Conservation (phyloP, 208 protist genomes). For the Acanthamoeba healyi region DNA sequence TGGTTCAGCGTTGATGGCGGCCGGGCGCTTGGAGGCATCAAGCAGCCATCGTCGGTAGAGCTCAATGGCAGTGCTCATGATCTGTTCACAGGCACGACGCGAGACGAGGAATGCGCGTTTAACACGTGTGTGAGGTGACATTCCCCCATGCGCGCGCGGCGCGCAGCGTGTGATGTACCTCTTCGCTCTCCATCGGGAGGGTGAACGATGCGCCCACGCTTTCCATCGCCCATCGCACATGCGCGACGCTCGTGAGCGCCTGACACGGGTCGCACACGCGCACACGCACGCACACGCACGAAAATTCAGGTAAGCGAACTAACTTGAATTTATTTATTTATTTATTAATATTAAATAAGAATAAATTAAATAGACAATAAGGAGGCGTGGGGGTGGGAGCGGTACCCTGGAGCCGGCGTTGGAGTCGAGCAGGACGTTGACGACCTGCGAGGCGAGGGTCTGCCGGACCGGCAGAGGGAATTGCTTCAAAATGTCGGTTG, state of each 20-base stretch:
- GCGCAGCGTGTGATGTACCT: neutral
- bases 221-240: slow-evolving; percentile 79
- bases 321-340: neutral
- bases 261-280: no score
- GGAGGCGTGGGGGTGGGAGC: neutral
- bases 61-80: slow-evolving; percentile 28
- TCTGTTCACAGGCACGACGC: neutral
- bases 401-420: slow-evolving; percentile 15
- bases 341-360: neutral
- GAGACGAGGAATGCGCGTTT: neutral
- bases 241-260: slow-evolving; percentile 16
- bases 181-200: slow-evolving; percentile 77
- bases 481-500: slow-evolving; percentile 45
- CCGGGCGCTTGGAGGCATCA: neutral
- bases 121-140: neutral
- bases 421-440: slow-evolving; percentile 33
- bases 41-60: slow-evolving; percentile 34
- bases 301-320: neutral
- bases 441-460: slow-evolving; percentile 9
- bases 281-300: no score
- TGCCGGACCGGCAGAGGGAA: slow-evolving; percentile 56
- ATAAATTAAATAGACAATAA: neutral
- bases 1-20: slow-evolving; percentile 1
- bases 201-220: slow-evolving; percentile 72
- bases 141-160: neutral